Evolutionary conservation across 2,329 filamentous ascomycete genomes (phyloP), one percentile per base, ranked within the genome.

Genomic region (Furcasterigmium sp.): DNA sequence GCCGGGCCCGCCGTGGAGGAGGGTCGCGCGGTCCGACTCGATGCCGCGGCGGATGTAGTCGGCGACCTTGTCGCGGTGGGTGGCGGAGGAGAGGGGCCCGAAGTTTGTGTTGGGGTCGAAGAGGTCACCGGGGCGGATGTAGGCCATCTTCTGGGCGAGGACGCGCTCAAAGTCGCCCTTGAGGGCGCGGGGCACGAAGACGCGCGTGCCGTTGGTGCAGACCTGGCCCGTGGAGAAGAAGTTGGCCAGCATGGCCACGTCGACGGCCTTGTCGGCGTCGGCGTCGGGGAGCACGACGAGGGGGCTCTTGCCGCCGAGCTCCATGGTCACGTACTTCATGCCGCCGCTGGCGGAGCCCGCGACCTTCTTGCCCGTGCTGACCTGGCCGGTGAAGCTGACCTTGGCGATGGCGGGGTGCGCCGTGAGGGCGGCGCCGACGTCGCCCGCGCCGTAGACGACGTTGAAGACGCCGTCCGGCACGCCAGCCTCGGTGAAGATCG

Each of bases 311-410:
- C 90, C 90, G 43, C 90, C 90, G 0, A 95, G 76, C 66, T 95
- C 90, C 85, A 94, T 91, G 17, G 90, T 95, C 39, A 93, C 84
- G 58, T 90, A 89, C 67, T 94, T 94, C 85, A 94, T 90, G 53
- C 78, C 80, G 25, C 78, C 80, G 1, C 85, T 84, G 3, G 89
- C 89, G 28, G 82, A 72, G 35, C 77, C 78, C 9, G 89, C 88
- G 9, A 95, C 89, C 60, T 88, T 91, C 64, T 80, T 78, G 13
- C 90, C 89, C 0, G 89, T 95, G 46, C 80, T 76, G 20, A 94
- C 88, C 60, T 94, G 88, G 15, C 89, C 89, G 0, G 89, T 95
- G 68, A 95, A 95, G 58, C 84, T 89, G 55, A 95, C 87, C 67
- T 95, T 95, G 47, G 85, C 83, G 55, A 95, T 83, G 39, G 65